A percentile compares a stretch with the other conserved stretches of the same genome.
Evolutionary conservation across 1,284 basidiomycete genomes (phyloP).

Genomic region (Puccinia polysora): DNA sequence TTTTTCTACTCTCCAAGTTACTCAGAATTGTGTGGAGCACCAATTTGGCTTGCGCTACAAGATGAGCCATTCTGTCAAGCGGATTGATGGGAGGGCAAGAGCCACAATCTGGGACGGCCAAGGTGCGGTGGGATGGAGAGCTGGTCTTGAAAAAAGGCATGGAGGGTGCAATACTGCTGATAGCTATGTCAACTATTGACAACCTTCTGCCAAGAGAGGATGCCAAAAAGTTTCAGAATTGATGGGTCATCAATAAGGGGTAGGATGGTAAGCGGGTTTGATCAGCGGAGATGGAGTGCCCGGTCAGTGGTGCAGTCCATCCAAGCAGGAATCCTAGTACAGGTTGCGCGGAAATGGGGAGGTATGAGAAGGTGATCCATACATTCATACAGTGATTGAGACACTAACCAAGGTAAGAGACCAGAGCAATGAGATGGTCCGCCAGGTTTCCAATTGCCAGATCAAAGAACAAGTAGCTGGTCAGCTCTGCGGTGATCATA

Average conservation of each 20-base stretch:
- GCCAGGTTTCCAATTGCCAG: neutral
- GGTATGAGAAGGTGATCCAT: neutral
- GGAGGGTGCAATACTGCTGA: conserved; percentile 47
- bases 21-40: conserved; percentile 75
- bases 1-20: conserved; percentile 85
- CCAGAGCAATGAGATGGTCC: neutral
- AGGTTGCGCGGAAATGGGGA: no score
- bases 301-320: neutral
- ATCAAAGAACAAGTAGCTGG: neutral
- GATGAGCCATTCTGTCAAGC: conserved; percentile 25
- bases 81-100: conserved; percentile 10
- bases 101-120: no score
- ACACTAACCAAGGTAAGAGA: conserved; percentile 4
- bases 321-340: no score
- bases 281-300: neutral
- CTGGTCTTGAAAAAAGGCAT: conserved; percentile 46
- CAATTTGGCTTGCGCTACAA: conserved; percentile 47
- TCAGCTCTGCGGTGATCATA: neutral
- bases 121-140: no score
- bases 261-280: neutral
- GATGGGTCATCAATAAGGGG: neutral
- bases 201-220: neutral
- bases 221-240: neutral
- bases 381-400: neutral
- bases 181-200: conserved; percentile 42